These are phyloP conservation scores for Yamadazyma kanchanaburiensis DNA, from an alignment of 1,139 yeast genomes.

Conservation along the genomic window DNA sequence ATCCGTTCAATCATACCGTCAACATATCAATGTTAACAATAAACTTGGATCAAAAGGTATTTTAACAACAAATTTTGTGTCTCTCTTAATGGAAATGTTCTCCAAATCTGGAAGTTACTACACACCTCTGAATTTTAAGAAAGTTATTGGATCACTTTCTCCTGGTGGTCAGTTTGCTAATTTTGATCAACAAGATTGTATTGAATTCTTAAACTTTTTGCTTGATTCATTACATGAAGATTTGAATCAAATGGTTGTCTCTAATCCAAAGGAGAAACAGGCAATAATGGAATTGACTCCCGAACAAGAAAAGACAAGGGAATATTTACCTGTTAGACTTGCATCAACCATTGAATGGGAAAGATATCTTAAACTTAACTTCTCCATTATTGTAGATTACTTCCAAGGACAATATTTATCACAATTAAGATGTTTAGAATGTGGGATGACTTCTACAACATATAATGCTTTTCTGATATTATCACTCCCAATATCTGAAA, in stretches of 20 bases:
- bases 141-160: slow-evolving; percentile 65
- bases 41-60: slow-evolving; percentile 82
- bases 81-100: slow-evolving; percentile 58
- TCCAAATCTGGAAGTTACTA: slow-evolving; percentile 45
- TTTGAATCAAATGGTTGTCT: slow-evolving; percentile 55
- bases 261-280: slow-evolving; percentile 34
- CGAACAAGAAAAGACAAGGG: slow-evolving; percentile 74
- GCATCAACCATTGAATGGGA: slow-evolving; percentile 97
- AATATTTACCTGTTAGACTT: slow-evolving; percentile 68
- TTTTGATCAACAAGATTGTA: slow-evolving; percentile 90
- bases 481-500: slow-evolving; percentile 67
- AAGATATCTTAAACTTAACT: slow-evolving; percentile 77
- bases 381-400: slow-evolving; percentile 78
- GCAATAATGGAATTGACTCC: slow-evolving; percentile 53
- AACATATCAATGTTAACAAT: slow-evolving; percentile 72
- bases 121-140: slow-evolving; percentile 58
- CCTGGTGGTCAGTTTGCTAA: slow-evolving; percentile 60
- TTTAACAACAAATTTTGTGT: slow-evolving; percentile 70
- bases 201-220: slow-evolving; percentile 81
- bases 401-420: slow-evolving; percentile 92
- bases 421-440: slow-evolving; percentile 69
- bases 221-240: slow-evolving; percentile 90
- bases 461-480: slow-evolving; percentile 78
- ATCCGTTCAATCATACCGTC: slow-evolving; percentile 48
- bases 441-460: slow-evolving; percentile 81